Conservation (phyloP, 2,329 filamentous ascomycete species). For the Ophiostoma triangulosporum region DNA sequence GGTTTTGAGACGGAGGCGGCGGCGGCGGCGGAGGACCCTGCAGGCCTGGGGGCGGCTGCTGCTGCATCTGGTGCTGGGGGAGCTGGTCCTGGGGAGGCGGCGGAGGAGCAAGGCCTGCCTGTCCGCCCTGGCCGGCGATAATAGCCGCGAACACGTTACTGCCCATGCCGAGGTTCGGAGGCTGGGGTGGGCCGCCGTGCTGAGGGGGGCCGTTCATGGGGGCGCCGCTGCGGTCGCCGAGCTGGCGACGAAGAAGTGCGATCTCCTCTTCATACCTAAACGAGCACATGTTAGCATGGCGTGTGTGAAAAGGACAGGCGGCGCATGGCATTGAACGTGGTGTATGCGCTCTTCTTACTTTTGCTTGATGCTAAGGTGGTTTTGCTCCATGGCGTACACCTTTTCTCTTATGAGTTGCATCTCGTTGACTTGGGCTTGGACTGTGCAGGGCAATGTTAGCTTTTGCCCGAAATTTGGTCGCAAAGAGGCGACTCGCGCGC, state of each 20-base stretch:
- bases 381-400: slow-evolving; percentile 84
- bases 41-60: slow-evolving; percentile 61
- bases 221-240: slow-evolving; percentile 59
- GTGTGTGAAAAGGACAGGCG: background rate
- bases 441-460: slow-evolving; percentile 33
- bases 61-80: slow-evolving; percentile 52
- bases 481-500: background rate
- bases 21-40: slow-evolving; percentile 42
- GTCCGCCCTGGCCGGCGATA: slow-evolving; percentile 76
- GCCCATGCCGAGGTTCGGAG: slow-evolving; percentile 78
- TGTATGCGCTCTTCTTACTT: slow-evolving; percentile 50
- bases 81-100: slow-evolving; percentile 50
- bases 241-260: slow-evolving; percentile 69
- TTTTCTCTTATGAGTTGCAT: slow-evolving; percentile 90
- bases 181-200: slow-evolving; percentile 69
- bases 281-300: background rate
- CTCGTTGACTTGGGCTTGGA: slow-evolving; percentile 81
- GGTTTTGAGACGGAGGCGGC: slow-evolving; percentile 48
- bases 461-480: background rate
- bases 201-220: slow-evolving; percentile 56
- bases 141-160: slow-evolving; percentile 91
- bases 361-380: slow-evolving; percentile 74
- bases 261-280: slow-evolving; percentile 88
- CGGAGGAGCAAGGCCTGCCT: slow-evolving; percentile 73
- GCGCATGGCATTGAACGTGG: background rate